Percentiles rank a stretch among this genome's conserved stretches.
Conservation (phyloP, 352 stramenopile genomes). For the Phytophthora tubulina region DNA sequence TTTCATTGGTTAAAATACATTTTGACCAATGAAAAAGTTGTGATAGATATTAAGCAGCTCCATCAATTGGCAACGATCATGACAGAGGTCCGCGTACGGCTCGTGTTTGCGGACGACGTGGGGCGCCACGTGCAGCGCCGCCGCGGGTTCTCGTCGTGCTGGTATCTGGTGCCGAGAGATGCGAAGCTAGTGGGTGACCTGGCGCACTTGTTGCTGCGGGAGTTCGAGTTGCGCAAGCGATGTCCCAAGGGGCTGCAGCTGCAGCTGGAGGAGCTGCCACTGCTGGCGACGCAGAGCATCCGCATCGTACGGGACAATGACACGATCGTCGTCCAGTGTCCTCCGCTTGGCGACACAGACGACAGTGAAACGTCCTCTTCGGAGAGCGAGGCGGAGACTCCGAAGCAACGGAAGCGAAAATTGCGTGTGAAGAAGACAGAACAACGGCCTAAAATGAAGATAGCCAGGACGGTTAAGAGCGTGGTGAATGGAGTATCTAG, state of each 20-base stretch:
- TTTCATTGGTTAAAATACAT: slow-evolving; percentile 14
- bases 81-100: slow-evolving; percentile 37
- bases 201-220: slow-evolving; percentile 56
- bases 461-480: slow-evolving; percentile 8
- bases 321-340: slow-evolving; percentile 62
- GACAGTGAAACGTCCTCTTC: slow-evolving; percentile 15
- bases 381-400: slow-evolving; percentile 15
- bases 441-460: slow-evolving; percentile 17
- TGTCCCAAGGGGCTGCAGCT: slow-evolving; percentile 68
- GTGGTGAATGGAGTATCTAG: slow-evolving; percentile 5
- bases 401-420: slow-evolving; percentile 28
- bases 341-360: neutral
- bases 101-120: slow-evolving; percentile 71
- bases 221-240: slow-evolving; percentile 60
- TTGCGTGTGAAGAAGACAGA: slow-evolving; percentile 16
- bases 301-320: slow-evolving; percentile 74
- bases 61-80: slow-evolving; percentile 12
- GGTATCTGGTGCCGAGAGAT: slow-evolving; percentile 66
- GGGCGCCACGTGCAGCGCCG: slow-evolving; percentile 52
- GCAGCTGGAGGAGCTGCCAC: slow-evolving; percentile 62
- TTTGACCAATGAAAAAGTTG: slow-evolving; percentile 10
- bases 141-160: slow-evolving; percentile 70
- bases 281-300: slow-evolving; percentile 69
- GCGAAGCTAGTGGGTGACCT: slow-evolving; percentile 70
- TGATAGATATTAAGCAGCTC: neutral